Conservation (phyloP, 192 early-diverging fungal genomes). For the Umbelopsis isabellina region DNA sequence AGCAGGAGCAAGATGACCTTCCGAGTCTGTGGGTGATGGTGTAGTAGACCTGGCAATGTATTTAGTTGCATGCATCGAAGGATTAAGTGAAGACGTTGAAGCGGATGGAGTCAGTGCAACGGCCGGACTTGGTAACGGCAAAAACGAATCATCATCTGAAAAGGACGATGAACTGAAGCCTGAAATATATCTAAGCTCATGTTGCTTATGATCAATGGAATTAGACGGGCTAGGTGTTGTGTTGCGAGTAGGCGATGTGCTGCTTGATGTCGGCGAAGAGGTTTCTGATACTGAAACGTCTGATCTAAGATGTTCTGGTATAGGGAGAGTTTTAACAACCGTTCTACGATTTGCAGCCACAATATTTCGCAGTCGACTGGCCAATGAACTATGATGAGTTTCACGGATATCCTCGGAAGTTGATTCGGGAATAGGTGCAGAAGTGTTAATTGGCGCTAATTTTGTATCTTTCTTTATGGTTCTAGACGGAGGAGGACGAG, state of each 20-base stretch:
- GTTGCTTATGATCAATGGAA: slow-evolving; percentile 16
- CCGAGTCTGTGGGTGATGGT: slow-evolving; percentile 1
- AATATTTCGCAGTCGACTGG: slow-evolving; percentile 9
- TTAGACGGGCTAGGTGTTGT: slow-evolving; percentile 13
- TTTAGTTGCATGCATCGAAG: not conserved
- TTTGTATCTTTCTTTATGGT: not conserved
- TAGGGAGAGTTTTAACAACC: not conserved
- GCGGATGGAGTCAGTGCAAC: slow-evolving; percentile 7
- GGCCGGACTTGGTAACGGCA: slow-evolving; percentile 32
- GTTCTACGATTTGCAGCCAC: slow-evolving; percentile 10
- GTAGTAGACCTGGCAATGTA: not conserved
- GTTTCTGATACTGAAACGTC: not conserved
- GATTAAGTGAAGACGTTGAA: not conserved
- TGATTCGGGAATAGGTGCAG: not conserved
- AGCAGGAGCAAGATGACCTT: not conserved
- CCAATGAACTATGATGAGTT: slow-evolving; percentile 4
- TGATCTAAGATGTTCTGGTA: slow-evolving; percentile 13
- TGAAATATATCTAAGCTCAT: not conserved
- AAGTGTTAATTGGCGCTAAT: not conserved
- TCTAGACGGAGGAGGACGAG: slow-evolving; percentile 13
- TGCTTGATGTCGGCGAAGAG: slow-evolving; percentile 4
- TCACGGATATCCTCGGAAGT: not conserved
- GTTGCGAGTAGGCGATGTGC: not conserved
- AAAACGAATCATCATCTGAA: slow-evolving; percentile 29
- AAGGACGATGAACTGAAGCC: slow-evolving; percentile 10